Evolutionary conservation across 2,329 filamentous ascomycete species (phyloP).

Genomic region (Calcarisporium arbuscula): DNA sequence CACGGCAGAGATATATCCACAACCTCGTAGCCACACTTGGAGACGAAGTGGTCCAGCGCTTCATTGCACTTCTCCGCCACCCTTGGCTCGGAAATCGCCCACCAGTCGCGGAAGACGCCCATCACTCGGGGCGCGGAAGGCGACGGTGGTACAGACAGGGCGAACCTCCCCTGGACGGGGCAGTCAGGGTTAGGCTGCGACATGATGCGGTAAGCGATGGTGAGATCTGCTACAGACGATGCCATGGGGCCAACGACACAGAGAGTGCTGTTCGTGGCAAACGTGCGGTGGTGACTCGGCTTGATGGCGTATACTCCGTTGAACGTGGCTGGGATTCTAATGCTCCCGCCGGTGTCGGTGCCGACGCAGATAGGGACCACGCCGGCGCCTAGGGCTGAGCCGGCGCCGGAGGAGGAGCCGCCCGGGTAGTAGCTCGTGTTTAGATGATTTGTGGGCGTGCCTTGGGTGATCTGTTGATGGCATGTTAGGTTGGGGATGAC

Average conservation of each 20-base stretch:
- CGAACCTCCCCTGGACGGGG: slow-evolving; percentile 56
- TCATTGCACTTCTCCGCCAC: slow-evolving; percentile 58
- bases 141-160: slow-evolving; percentile 42
- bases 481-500: not conserved
- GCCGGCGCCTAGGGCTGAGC: slow-evolving; percentile 62
- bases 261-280: slow-evolving; percentile 46
- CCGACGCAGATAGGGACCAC: slow-evolving; percentile 70
- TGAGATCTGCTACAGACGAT: slow-evolving; percentile 68
- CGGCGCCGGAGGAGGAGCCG: slow-evolving; percentile 73
- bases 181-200: slow-evolving; percentile 62
- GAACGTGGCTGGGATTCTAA: slow-evolving; percentile 67
- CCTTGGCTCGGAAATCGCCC: slow-evolving; percentile 45
- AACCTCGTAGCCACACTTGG: slow-evolving; percentile 40
- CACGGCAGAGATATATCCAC: slow-evolving; percentile 60
- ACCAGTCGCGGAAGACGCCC: slow-evolving; percentile 58
- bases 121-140: slow-evolving; percentile 52
- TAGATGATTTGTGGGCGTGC: slow-evolving; percentile 72
- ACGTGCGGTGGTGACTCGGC: slow-evolving; percentile 65
- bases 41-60: slow-evolving; percentile 52
- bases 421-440: slow-evolving; percentile 73
- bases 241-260: slow-evolving; percentile 70
- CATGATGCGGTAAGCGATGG: slow-evolving; percentile 76
- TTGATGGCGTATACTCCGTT: slow-evolving; percentile 82
- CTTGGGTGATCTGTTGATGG: slow-evolving; percentile 47
- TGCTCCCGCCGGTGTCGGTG: slow-evolving; percentile 69